Conservation (phyloP, 164 flowering plant genomes). For the Tinospora cordifolia region DNA sequence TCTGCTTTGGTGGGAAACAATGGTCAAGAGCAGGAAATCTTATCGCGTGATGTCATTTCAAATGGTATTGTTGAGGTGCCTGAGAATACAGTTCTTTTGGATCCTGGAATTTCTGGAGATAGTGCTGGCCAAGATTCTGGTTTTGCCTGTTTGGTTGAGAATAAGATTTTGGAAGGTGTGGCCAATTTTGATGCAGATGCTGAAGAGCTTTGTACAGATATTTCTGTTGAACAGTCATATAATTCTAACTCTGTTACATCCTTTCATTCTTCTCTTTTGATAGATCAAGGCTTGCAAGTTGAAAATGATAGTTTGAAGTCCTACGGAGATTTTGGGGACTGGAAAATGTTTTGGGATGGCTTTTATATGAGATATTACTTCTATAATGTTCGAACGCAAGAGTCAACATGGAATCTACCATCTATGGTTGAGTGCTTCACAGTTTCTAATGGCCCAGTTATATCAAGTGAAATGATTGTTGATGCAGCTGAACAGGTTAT, state of each 20-base stretch:
- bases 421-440: conserved; percentile 46
- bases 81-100: conserved; percentile 8
- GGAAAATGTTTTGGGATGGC: conserved; percentile 67
- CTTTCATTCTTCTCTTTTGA: conserved; percentile 13
- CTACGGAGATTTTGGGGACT: conserved; percentile 35
- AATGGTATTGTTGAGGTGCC: conserved; percentile 13
- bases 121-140: conserved; percentile 19
- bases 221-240: conserved; percentile 12
- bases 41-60: conserved; percentile 1
- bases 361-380: conserved; percentile 58
- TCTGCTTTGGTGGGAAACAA: conserved; percentile 12
- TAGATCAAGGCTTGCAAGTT: conserved; percentile 11
- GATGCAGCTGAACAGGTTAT: conserved; percentile 20
- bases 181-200: conserved; percentile 16
- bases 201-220: conserved; percentile 14
- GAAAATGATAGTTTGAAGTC: conserved; percentile 12
- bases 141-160: conserved; percentile 5
- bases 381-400: conserved; percentile 52
- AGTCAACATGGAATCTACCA: conserved; percentile 79
- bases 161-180: conserved; percentile 15
- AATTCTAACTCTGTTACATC: conserved; percentile 15
- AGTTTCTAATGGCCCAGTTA: conserved; percentile 11
- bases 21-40: conserved; percentile 9
- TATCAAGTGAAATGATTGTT: conserved; percentile 16
- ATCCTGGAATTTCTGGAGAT: conserved; percentile 18